These are phyloP conservation scores for Copromyces sp. DNA, from an alignment of 495 filamentous ascomycete species.

Conservation along the genomic window DNA sequence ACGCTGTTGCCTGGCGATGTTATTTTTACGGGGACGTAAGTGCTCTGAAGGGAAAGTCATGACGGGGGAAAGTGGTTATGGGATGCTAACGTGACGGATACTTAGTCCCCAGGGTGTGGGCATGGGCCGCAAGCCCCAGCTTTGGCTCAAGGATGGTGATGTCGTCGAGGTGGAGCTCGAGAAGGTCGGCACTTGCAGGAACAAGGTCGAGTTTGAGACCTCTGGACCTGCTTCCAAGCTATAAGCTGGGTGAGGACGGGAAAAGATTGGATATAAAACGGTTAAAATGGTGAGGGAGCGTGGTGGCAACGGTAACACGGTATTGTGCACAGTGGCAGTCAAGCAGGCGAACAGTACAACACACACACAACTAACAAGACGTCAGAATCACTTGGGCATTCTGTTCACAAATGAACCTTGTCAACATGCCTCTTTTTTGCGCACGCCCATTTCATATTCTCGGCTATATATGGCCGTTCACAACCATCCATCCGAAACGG, in stretches of 20 bases:
- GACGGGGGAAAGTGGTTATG: too few relatives aligned
- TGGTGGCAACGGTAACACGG: too few relatives aligned
- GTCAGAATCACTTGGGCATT: too few relatives aligned
- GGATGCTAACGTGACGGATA: not conserved
- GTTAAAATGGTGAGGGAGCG: too few relatives aligned
- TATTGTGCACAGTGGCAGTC: not conserved
- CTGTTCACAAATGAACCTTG: too few relatives aligned
- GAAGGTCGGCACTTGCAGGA: constrained; percentile 57
- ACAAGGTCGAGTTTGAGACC: constrained; percentile 55
- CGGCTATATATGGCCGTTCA: too few relatives aligned
- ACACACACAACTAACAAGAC: too few relatives aligned
- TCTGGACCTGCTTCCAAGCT: constrained; percentile 45
- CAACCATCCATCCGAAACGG: too few relatives aligned
- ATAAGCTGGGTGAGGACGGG: constrained; percentile 13
- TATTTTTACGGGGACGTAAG: constrained; percentile 80
- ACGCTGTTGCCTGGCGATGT: constrained; percentile 71
- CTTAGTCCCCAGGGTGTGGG: constrained; percentile 64
- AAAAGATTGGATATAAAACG: not conserved
- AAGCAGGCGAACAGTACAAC: not conserved
- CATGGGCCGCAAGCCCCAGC: constrained; percentile 59
- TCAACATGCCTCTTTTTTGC: too few relatives aligned
- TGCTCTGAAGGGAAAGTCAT: too few relatives aligned
- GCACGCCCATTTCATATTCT: too few relatives aligned
- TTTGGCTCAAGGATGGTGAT: constrained; percentile 76
- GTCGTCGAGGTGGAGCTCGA: constrained; percentile 66